phyloP scores from a whole-genome alignment of 2,329 filamentous ascomycete species.

The Helicocarpus griseus region DNA sequence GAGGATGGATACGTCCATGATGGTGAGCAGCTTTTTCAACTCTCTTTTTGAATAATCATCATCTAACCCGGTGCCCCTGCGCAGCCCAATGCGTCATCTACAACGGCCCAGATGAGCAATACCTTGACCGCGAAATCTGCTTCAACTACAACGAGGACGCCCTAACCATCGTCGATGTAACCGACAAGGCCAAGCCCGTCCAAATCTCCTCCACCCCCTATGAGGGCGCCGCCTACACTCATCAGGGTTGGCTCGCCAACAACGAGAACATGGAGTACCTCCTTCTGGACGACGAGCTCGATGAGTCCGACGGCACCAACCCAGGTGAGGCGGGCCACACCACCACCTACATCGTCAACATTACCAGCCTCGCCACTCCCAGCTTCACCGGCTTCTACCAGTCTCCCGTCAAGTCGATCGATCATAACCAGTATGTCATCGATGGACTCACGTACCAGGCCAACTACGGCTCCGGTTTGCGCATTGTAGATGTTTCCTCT shows the following conservation, averaged over 20 bases:
- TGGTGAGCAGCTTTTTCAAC: conserved; percentile 17
- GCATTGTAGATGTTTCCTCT: conserved; percentile 21
- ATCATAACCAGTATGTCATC: conserved; percentile 43
- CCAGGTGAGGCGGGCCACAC: conserved; percentile 36
- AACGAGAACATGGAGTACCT: conserved; percentile 37
- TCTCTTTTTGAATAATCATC: background rate
- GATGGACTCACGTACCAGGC: conserved; percentile 40
- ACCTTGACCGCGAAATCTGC: conserved; percentile 44
- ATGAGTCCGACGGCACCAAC: conserved; percentile 36
- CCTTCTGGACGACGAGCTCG: conserved; percentile 45
- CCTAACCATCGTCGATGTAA: conserved; percentile 17
- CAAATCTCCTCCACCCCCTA: conserved; percentile 47
- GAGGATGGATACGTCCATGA: conserved; percentile 53
- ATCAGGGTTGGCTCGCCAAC: conserved; percentile 49
- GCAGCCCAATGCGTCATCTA: conserved; percentile 48
- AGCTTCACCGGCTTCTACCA: conserved; percentile 37
- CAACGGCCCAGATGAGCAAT: conserved; percentile 42
- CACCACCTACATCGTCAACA: conserved; percentile 45
- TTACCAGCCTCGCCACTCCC: conserved; percentile 35
- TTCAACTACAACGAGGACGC: conserved; percentile 43
- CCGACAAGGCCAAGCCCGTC: conserved; percentile 17
- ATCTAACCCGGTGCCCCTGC: background rate
- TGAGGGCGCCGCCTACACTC: conserved; percentile 49
- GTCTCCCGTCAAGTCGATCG: conserved; percentile 33
- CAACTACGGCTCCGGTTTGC: conserved; percentile 43